Evolutionary conservation across 2,329 filamentous ascomycete genomes (phyloP), one percentile per base, ranked within the genome.

Genomic region (Pezicula neosporulosa): DNA sequence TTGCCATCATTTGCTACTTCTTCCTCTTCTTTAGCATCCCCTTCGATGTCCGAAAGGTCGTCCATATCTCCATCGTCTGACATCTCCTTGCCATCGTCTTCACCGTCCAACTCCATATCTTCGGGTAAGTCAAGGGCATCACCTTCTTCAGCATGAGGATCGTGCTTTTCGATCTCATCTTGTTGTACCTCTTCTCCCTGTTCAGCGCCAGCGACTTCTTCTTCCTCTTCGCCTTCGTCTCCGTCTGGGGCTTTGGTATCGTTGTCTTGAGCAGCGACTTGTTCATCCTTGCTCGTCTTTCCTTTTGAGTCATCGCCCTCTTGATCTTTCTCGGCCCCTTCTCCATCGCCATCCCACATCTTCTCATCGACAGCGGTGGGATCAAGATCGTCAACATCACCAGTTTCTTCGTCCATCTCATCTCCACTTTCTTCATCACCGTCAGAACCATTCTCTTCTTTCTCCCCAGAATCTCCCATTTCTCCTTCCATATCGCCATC

Each of bases 311-410:
- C 79, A 49, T 91, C 84, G 6, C 83, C 86, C 63, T 90, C 77
- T 63, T 90, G 87, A 42, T 97, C 88, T 60, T 94, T 94, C 44
- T 93, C 87, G 1, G 88, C 85, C 42, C 92, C 80, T 44, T 86
- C 78, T 41, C 90, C 86, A 43, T 86, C 85, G 37, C 91, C 92
- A 69, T 99, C 92, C 94, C 94, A 99, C 81, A 97, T 91, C 76
- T 97, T 99, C 73, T 99, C 95, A 66, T 99, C 95, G 1, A 97
- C 88, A 18, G 93, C 89, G 15, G 85, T 88, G 12, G 90, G 87
- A 60, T 96, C 93, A 39, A 96, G 76, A 62, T 96, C 90, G 71
- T 97, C 90, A 10, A 97, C 91, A 62, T 91, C 88, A 1, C 92
- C 94, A 5, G 88, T 82, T 69, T 97, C 90, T 62, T 96, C 92